A percentile compares a stretch with the other conserved stretches of the same genome.
These are phyloP conservation scores for Colletotrichum sp. DNA, from an alignment of 2,329 filamentous ascomycete species.

Conservation along the genomic window DNA sequence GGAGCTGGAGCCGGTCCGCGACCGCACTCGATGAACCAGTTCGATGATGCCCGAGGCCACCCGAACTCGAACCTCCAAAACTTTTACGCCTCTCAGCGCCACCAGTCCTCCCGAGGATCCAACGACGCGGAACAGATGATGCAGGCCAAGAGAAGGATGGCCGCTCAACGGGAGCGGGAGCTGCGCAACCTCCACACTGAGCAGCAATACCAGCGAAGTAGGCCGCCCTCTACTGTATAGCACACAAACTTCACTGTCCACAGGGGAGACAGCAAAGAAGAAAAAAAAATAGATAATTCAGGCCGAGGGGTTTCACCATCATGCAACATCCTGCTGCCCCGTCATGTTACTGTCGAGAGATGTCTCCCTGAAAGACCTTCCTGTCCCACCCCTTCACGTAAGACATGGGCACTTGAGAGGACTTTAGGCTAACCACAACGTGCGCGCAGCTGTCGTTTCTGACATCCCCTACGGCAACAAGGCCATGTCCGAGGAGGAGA, in stretches of 20 bases:
- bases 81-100: slow-evolving; percentile 93
- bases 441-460: slow-evolving; percentile 20
- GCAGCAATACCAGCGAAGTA: slow-evolving; percentile 99
- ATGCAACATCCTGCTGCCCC: slow-evolving; percentile 21
- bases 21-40: slow-evolving; percentile 86
- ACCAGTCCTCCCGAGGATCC: slow-evolving; percentile 82
- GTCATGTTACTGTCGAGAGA: slow-evolving; percentile 23
- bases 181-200: slow-evolving; percentile 99
- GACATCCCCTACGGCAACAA: slow-evolving; percentile 60
- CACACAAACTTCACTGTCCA: slow-evolving; percentile 52
- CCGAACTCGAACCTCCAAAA: slow-evolving; percentile 86
- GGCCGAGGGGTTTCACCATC: slow-evolving; percentile 22
- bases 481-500: slow-evolving; percentile 93
- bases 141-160: slow-evolving; percentile 99
- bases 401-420: slow-evolving; percentile 13
- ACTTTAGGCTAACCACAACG: slow-evolving; percentile 18
- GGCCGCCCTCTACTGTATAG: slow-evolving; percentile 79
- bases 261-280: slow-evolving; percentile 32
- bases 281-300: slow-evolving; percentile 43
- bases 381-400: slow-evolving; percentile 17
- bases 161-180: slow-evolving; percentile 97
- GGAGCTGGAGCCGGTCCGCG: slow-evolving; percentile 64
- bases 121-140: slow-evolving; percentile 97
- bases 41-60: slow-evolving; percentile 72
- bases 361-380: slow-evolving; percentile 17